Evolutionary conservation across 768 basidiomycete species (phyloP).

Genomic region (Rhodotorula babjevae): DNA sequence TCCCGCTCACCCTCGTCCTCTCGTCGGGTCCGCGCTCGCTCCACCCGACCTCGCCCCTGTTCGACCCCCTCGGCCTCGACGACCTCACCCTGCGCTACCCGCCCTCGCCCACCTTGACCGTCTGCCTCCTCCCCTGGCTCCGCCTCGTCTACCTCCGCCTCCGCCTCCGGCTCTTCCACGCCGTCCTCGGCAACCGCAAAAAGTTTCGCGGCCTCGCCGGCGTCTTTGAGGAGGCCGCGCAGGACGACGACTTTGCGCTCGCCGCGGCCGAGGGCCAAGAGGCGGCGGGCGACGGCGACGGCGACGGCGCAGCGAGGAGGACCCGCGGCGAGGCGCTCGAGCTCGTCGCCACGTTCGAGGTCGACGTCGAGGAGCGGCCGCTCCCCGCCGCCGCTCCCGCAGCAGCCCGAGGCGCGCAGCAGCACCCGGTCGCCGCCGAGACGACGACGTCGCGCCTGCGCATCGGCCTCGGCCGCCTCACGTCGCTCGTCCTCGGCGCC

Average conservation of each 20-base stretch:
- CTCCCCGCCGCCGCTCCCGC: background rate
- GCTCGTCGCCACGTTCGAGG: constrained; percentile 25
- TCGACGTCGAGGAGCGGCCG: constrained; percentile 6
- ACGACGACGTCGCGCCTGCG: constrained; percentile 11
- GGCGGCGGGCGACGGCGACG: background rate
- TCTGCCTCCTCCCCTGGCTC: constrained; percentile 42
- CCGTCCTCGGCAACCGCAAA: constrained; percentile 29
- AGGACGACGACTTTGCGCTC: constrained; percentile 13
- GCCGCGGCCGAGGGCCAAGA: too few relatives aligned
- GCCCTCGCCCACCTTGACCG: constrained; percentile 37
- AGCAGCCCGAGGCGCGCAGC: background rate
- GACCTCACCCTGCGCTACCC: constrained; percentile 38
- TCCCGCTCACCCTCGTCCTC: constrained; percentile 39
- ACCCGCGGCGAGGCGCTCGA: background rate
- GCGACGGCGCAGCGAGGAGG: background rate
- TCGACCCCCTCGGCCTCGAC: constrained; percentile 26
- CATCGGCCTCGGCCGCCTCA: constrained; percentile 27
- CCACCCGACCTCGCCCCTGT: background rate
- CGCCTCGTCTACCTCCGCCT: constrained; percentile 35
- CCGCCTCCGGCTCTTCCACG: constrained; percentile 15
- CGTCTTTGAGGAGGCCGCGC: constrained; percentile 26
- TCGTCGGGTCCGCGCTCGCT: constrained; percentile 8
- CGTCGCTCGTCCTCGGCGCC: constrained; percentile 38
- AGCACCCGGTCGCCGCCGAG: background rate
- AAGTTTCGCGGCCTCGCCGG: constrained; percentile 19